A percentile compares a stretch with the other conserved stretches of the same genome.
These are phyloP conservation scores for Aspergillus vadensis DNA, from an alignment of 2,329 filamentous ascomycete species.

Conservation along the genomic window DNA sequence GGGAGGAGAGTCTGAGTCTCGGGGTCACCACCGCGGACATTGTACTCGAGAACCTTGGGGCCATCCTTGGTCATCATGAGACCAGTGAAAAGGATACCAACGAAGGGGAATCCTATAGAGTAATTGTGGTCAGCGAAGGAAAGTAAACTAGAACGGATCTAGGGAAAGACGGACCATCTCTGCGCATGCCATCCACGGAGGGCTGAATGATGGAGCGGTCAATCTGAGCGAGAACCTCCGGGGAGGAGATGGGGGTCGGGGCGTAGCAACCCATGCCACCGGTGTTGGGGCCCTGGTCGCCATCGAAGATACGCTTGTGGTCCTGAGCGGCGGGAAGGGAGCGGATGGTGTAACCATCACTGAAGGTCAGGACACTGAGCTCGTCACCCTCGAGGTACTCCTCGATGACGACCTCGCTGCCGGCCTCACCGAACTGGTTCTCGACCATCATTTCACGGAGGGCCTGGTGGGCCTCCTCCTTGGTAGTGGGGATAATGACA, in stretches of 20 bases:
- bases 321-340: constrained; percentile 91
- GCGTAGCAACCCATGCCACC: constrained; percentile 98
- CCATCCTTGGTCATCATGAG: constrained; percentile 85
- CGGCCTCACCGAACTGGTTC: constrained; percentile 81
- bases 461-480: constrained; percentile 78
- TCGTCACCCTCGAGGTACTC: constrained; percentile 92
- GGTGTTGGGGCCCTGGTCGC: constrained; percentile 88
- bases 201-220: constrained; percentile 83
- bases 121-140: constrained; percentile 3
- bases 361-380: constrained; percentile 86
- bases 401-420: constrained; percentile 91
- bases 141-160: constrained; percentile 70
- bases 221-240: constrained; percentile 74
- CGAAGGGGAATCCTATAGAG: constrained; percentile 42
- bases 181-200: constrained; percentile 83
- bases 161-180: constrained; percentile 68
- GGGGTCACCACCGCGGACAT: constrained; percentile 88
- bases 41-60: constrained; percentile 86
- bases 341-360: constrained; percentile 80
- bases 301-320: constrained; percentile 92
- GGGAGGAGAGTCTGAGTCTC: constrained; percentile 86
- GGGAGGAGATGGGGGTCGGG: constrained; percentile 77
- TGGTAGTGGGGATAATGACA: constrained; percentile 81
- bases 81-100: constrained; percentile 58
- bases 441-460: constrained; percentile 89